Evolutionary conservation across 176 grass and related monocot genomes (phyloP), one percentile per base, ranked within the genome.

Genomic region (Sorghum bicolor): DNA sequence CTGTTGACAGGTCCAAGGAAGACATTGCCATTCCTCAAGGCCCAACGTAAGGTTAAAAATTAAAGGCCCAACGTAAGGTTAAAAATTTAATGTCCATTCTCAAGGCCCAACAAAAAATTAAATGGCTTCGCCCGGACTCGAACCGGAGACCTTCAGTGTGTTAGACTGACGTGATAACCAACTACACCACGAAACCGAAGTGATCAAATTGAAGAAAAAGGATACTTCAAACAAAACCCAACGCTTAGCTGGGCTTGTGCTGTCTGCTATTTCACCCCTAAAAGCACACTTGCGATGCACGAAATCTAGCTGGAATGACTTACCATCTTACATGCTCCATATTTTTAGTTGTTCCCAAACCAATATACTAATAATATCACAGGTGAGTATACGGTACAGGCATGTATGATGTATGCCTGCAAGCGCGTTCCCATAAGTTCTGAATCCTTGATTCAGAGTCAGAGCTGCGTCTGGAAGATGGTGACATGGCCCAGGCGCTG

Each of bases 141-240:
- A 89, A 92, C 89, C 84, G 84, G 89, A 94, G 89, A 94, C 89
- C 87, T 87, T 89, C 86, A 84, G 83, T 89, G 87, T 89, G 89
- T 94, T 94, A 94, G 89, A 94, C 89, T 94, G 86, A 91, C 92
- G 87, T 94, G 86, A 94, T 91, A 89, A 94, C 92, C 92, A 94
- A 94, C 89, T 91, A 94, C 81, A 94, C 89, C 92, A 94, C 86
- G 86, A 57, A 62, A 62, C 55, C 55, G 8, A 20, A 8, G 6
- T 53, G 45, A 14, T 47, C 4, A 16, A 0, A 1, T 2, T 2
- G 5, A 50, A 19, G 15, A 5, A 50, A 17, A 1, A 50, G 0
- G 0, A 16, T 50, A n/a, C 3, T 17, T 17, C 19, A 16, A 4
- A 47, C 5, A 3, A 15, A 52, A 7, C 16, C 17, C 53, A 57